Evolutionary conservation across 345 rosid species (phyloP).

Genomic region (Eutrema japonicum): DNA sequence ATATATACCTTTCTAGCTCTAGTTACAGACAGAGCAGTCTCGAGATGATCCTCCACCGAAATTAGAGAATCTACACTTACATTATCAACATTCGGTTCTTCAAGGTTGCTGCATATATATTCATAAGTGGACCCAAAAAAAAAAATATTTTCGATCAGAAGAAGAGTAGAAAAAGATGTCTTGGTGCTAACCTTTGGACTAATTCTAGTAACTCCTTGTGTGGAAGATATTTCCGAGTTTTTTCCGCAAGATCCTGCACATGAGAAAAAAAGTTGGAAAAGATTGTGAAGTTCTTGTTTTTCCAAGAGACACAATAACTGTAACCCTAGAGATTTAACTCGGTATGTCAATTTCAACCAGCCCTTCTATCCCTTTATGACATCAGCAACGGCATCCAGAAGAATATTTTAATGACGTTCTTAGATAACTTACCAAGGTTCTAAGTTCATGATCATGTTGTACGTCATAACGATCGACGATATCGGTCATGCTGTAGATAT

Average conservation of each 20-base stretch:
- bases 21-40: slow-evolving; percentile 29
- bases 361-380: neutral
- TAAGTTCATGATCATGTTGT: slow-evolving; percentile 34
- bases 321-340: too few species aligned
- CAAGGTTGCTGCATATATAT: slow-evolving; percentile 30
- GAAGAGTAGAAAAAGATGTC: neutral
- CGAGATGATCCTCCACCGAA: slow-evolving; percentile 24
- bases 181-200: slow-evolving; percentile 31
- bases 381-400: neutral
- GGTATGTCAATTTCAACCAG: too few species aligned
- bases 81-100: slow-evolving; percentile 27
- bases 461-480: slow-evolving; percentile 28
- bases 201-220: slow-evolving; percentile 31
- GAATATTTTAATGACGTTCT: neutral
- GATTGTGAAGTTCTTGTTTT: slow-evolving; percentile 2
- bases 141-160: neutral
- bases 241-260: slow-evolving; percentile 32
- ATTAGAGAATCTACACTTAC: slow-evolving; percentile 24
- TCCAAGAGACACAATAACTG: neutral
- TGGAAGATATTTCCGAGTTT: slow-evolving; percentile 30
- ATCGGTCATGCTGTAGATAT: slow-evolving; percentile 31
- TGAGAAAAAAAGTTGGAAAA: neutral
- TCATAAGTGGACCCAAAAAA: neutral
- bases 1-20: slow-evolving; percentile 38
- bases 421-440: slow-evolving; percentile 40